Conservation (phyloP, 441 rosid genomes). For the Bocquillonia castaneifolia region DNA sequence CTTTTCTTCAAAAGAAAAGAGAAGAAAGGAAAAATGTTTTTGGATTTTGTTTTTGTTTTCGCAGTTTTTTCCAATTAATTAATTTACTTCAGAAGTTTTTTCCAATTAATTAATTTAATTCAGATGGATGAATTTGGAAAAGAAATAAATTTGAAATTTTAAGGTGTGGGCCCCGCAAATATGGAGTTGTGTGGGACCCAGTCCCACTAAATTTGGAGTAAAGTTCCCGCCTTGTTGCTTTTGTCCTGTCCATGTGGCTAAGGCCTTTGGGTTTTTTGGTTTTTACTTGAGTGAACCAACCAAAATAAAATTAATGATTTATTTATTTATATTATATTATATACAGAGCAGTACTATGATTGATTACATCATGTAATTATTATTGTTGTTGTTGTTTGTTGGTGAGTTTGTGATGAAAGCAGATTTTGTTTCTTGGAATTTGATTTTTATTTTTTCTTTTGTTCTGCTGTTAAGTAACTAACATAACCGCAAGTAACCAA, state of each 20-base stretch:
- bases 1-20: slow-evolving; percentile 3
- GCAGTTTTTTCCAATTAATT: neutral
- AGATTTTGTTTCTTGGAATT: neutral
- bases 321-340: neutral
- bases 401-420: neutral
- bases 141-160: neutral
- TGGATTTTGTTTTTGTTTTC: neutral
- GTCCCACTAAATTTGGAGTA: slow-evolving; percentile 28
- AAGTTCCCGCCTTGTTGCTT: slow-evolving; percentile 46
- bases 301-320: neutral
- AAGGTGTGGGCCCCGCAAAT: neutral
- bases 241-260: slow-evolving; percentile 18
- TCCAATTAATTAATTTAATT: neutral
- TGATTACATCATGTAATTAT: neutral
- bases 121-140: neutral
- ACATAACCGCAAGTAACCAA: neutral
- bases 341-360: too few relatives aligned
- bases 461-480: neutral
- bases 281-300: slow-evolving; percentile 1
- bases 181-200: slow-evolving; percentile 18
- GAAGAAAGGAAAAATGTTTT: neutral
- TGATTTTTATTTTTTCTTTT: neutral
- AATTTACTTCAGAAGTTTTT: neutral
- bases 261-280: neutral
- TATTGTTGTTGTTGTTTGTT: neutral